These are phyloP conservation scores for Royoungia palumana DNA, from an alignment of 768 basidiomycete genomes.

Conservation along the genomic window DNA sequence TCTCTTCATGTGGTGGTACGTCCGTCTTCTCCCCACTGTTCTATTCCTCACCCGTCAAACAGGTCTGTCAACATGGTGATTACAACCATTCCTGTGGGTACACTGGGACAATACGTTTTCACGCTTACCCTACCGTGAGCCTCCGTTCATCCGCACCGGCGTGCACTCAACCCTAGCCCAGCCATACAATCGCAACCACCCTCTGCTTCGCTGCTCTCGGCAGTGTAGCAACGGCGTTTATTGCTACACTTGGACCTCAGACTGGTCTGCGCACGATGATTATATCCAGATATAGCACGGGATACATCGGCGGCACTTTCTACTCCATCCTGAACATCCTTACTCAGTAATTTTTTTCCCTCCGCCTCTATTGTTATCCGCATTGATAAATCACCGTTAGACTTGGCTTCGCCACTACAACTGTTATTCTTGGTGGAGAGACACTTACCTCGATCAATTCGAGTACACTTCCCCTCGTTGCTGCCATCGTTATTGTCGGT, in stretches of 20 bases:
- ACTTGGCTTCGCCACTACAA: constrained; percentile 46
- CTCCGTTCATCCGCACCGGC: not conserved
- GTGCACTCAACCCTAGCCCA: constrained; percentile 13
- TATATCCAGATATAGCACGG: constrained; percentile 46
- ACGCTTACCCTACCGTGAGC: constrained; percentile 46
- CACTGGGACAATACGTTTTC: constrained; percentile 45
- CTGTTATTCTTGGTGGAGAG: constrained; percentile 55
- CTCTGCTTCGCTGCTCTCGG: constrained; percentile 47
- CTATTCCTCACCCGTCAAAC: constrained; percentile 1
- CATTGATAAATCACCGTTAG: constrained; percentile 16
- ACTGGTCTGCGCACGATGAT: constrained; percentile 57
- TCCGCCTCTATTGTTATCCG: not conserved
- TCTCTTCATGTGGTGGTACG: constrained; percentile 46
- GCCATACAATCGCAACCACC: constrained; percentile 44
- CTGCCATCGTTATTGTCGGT: constrained; percentile 46
- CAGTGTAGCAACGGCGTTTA: constrained; percentile 42
- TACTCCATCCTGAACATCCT: constrained; percentile 54
- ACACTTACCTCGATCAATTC: constrained; percentile 45
- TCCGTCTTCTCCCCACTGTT: not conserved
- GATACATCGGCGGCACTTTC: constrained; percentile 46
- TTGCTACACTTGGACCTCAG: constrained; percentile 50
- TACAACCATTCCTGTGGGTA: constrained; percentile 49
- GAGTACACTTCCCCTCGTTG: constrained; percentile 43
- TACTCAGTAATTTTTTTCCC: constrained; percentile 34
- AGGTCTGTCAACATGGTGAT: constrained; percentile 49